Conservation (phyloP, 352 stramenopile species). For the Globisporangium okanoganense region DNA sequence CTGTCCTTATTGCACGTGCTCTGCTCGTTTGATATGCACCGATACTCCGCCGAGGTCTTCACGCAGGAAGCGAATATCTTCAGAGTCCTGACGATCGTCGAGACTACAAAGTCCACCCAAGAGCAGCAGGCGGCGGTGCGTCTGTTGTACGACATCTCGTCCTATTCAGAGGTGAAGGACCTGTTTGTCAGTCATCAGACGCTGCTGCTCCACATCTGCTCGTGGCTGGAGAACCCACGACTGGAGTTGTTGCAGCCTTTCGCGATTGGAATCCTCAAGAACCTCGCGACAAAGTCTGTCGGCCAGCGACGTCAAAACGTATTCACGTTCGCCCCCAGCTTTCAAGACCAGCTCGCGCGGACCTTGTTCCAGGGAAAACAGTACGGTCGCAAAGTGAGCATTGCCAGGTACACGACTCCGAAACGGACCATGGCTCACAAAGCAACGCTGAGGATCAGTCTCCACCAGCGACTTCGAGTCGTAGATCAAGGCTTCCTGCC, state of each 20-base stretch:
- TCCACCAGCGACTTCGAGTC: neutral
- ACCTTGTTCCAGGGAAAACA: constrained; percentile 23
- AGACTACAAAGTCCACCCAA: constrained; percentile 16
- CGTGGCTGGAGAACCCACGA: constrained; percentile 17
- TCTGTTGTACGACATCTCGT: constrained; percentile 22
- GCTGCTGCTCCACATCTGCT: constrained; percentile 9
- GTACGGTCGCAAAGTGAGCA: constrained; percentile 13
- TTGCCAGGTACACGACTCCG: constrained; percentile 5
- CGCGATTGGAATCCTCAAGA: constrained; percentile 17
- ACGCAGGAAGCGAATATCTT: constrained; percentile 15
- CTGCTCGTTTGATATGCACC: constrained; percentile 25
- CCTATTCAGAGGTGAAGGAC: constrained; percentile 13
- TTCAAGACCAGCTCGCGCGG: constrained; percentile 31
- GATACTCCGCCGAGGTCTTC: constrained; percentile 23
- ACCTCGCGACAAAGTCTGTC: constrained; percentile 14
- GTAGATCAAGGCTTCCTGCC: neutral
- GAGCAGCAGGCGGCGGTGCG: constrained; percentile 23
- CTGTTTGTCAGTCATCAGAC: constrained; percentile 15
- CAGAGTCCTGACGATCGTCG: constrained; percentile 26
- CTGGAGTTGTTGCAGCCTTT: constrained; percentile 12
- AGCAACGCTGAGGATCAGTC: neutral
- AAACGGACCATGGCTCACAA: neutral
- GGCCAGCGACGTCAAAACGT: constrained; percentile 8
- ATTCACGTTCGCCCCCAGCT: constrained; percentile 22
- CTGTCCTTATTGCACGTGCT: constrained; percentile 25